These are phyloP conservation scores for Daedaleopsis nitida DNA, from an alignment of 768 basidiomycete genomes.

Conservation along the genomic window DNA sequence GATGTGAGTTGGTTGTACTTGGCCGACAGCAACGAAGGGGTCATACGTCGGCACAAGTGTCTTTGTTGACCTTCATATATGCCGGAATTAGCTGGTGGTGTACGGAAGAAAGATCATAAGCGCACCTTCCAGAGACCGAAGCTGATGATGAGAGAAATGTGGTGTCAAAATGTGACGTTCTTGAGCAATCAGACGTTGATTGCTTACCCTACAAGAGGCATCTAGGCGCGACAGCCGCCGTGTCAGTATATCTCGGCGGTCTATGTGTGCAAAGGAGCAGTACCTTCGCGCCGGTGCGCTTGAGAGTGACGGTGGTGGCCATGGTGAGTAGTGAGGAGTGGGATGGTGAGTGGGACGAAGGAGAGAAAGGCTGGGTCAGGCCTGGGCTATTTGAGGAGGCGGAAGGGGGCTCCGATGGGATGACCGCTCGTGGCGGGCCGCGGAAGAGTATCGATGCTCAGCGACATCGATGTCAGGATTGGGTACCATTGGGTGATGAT, in stretches of 20 bases:
- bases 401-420: slow-evolving; percentile 3
- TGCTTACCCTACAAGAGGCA: slow-evolving; percentile 71
- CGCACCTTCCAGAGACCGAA: slow-evolving; percentile 73
- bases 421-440: slow-evolving; percentile 1
- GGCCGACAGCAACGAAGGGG: not conserved
- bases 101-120: not conserved
- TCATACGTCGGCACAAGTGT: slow-evolving; percentile 60
- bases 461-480: slow-evolving; percentile 21
- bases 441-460: slow-evolving; percentile 10
- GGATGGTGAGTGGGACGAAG: slow-evolving; percentile 17
- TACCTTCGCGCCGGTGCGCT: slow-evolving; percentile 64
- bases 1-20: slow-evolving; percentile 1
- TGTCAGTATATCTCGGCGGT: not conserved
- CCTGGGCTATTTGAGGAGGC: slow-evolving; percentile 11
- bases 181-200: not conserved
- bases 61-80: slow-evolving; percentile 52
- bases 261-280: not conserved
- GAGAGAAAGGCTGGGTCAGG: slow-evolving; percentile 8
- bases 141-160: slow-evolving; percentile 34
- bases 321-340: slow-evolving; percentile 37
- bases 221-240: slow-evolving; percentile 39
- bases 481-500: slow-evolving; percentile 5
- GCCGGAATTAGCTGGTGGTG: not conserved
- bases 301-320: slow-evolving; percentile 51
- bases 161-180: not conserved